Conservation (phyloP, 768 basidiomycete species). For the Podaxis pistillaris region DNA sequence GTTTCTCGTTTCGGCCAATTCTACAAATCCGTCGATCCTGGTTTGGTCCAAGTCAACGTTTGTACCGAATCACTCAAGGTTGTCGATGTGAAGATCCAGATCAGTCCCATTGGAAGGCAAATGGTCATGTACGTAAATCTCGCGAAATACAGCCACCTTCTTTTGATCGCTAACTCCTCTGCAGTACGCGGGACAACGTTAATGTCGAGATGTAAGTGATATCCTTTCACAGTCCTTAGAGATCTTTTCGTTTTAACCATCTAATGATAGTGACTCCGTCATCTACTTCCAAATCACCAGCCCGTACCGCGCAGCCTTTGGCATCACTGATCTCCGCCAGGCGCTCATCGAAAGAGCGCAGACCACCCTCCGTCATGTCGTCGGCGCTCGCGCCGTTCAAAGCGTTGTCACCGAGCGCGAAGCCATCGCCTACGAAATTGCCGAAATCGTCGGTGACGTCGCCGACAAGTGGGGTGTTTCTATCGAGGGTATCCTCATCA, state of each 20-base stretch:
- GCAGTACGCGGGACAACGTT: slow-evolving; percentile 88
- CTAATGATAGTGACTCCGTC: slow-evolving; percentile 70
- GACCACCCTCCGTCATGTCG: slow-evolving; percentile 96
- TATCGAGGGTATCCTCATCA: slow-evolving; percentile 94
- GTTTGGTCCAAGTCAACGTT: slow-evolving; percentile 89
- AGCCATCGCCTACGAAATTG: slow-evolving; percentile 94
- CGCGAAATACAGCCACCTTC: background rate
- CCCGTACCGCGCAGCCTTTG: slow-evolving; percentile 93
- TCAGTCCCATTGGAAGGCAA: slow-evolving; percentile 83
- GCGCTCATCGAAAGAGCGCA: slow-evolving; percentile 85
- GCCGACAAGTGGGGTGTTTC: slow-evolving; percentile 97
- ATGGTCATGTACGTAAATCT: slow-evolving; percentile 62
- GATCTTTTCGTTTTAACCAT: background rate
- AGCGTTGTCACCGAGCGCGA: slow-evolving; percentile 96
- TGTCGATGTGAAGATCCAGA: slow-evolving; percentile 96
- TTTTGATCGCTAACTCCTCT: slow-evolving; percentile 15
- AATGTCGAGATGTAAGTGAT: slow-evolving; percentile 83
- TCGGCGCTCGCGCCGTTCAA: slow-evolving; percentile 93
- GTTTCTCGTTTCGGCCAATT: slow-evolving; percentile 94
- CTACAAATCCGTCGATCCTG: slow-evolving; percentile 94
- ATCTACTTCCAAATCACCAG: slow-evolving; percentile 89
- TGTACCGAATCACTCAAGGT: slow-evolving; percentile 86
- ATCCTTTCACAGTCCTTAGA: background rate
- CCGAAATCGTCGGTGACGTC: slow-evolving; percentile 90
- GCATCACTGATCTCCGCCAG: slow-evolving; percentile 85